phyloP scores from a whole-genome alignment of 345 rosid genomes.

The Geranium brycei region DNA sequence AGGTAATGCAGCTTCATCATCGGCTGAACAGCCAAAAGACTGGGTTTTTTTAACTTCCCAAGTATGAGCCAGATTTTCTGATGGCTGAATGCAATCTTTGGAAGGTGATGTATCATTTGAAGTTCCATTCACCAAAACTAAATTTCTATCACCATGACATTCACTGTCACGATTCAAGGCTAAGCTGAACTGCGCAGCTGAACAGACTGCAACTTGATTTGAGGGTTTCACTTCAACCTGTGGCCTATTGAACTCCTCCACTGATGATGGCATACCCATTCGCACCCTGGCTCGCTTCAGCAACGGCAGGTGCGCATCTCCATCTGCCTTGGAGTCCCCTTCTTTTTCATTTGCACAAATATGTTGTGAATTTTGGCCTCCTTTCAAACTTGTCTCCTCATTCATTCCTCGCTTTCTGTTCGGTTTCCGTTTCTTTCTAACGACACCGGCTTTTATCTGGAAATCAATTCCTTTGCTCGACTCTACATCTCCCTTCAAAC shows the following conservation, averaged over 20 bases:
- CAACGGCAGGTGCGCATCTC: slow-evolving; percentile 85
- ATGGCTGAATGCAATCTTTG: slow-evolving; percentile 9
- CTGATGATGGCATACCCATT: slow-evolving; percentile 47
- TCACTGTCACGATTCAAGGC: slow-evolving; percentile 17
- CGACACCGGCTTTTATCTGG: slow-evolving; percentile 44
- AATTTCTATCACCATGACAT: slow-evolving; percentile 12
- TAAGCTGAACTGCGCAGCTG: slow-evolving; percentile 23
- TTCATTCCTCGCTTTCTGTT: slow-evolving; percentile 37
- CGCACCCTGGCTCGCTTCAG: slow-evolving; percentile 91
- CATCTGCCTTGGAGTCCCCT: slow-evolving; percentile 43
- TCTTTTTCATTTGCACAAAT: slow-evolving; percentile 22
- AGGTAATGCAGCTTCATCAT: slow-evolving; percentile 66
- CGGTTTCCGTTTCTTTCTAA: slow-evolving; percentile 65
- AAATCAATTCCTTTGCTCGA: slow-evolving; percentile 57
- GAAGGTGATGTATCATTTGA: slow-evolving; percentile 24
- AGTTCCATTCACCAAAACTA: slow-evolving; percentile 18
- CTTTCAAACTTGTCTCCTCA: slow-evolving; percentile 32
- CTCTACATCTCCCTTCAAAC: slow-evolving; percentile 42
- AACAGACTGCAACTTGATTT: slow-evolving; percentile 19
- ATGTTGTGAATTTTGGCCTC: slow-evolving; percentile 31
- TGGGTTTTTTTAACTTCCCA: slow-evolving; percentile 28
- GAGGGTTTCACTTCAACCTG: slow-evolving; percentile 31
- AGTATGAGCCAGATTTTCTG: slow-evolving; percentile 12
- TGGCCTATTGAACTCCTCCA: slow-evolving; percentile 17
- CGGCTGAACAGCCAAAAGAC: slow-evolving; percentile 30